phyloP scores from a whole-genome alignment of 495 filamentous ascomycete species.

The Podospora tetraspora region DNA sequence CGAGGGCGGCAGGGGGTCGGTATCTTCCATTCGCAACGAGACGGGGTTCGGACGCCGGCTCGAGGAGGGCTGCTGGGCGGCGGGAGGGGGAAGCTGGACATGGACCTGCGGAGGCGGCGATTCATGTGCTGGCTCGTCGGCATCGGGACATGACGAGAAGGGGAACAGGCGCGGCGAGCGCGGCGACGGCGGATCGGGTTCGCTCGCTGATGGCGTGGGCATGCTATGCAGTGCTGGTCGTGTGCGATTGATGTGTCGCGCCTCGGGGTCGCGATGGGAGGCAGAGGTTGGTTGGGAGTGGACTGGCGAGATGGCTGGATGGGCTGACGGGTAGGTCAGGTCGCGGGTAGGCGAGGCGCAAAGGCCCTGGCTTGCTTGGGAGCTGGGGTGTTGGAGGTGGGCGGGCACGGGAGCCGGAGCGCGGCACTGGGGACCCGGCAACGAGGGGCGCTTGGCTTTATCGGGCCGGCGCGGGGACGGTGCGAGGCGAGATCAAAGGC shows the following conservation, averaged over 20 bases:
- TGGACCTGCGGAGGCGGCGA: conserved; percentile 11
- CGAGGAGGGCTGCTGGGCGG: conserved; percentile 16
- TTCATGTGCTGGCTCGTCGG: conserved; percentile 22
- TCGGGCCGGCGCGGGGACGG: background rate
- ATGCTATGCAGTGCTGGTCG: conserved; percentile 28
- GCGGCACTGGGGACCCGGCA: background rate
- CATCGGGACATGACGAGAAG: conserved; percentile 44
- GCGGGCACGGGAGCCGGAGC: background rate
- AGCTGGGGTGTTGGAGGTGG: background rate
- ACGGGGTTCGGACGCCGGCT: conserved; percentile 22
- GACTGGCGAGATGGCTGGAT: background rate
- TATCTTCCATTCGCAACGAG: conserved; percentile 19
- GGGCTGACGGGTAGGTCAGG: background rate
- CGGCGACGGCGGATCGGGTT: conserved; percentile 35
- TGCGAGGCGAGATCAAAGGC: background rate
- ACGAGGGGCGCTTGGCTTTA: background rate
- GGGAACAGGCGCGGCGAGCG: conserved; percentile 35
- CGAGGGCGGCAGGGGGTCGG: conserved; percentile 20
- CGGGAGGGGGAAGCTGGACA: conserved; percentile 9
- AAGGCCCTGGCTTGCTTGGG: background rate
- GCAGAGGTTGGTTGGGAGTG: background rate
- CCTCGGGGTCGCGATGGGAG: background rate
- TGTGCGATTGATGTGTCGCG: background rate
- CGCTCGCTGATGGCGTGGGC: conserved; percentile 48
- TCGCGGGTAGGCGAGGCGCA: background rate